phyloP scores from a whole-genome alignment of 371 early-diverging fungal species.

The Mycotypha africana region DNA sequence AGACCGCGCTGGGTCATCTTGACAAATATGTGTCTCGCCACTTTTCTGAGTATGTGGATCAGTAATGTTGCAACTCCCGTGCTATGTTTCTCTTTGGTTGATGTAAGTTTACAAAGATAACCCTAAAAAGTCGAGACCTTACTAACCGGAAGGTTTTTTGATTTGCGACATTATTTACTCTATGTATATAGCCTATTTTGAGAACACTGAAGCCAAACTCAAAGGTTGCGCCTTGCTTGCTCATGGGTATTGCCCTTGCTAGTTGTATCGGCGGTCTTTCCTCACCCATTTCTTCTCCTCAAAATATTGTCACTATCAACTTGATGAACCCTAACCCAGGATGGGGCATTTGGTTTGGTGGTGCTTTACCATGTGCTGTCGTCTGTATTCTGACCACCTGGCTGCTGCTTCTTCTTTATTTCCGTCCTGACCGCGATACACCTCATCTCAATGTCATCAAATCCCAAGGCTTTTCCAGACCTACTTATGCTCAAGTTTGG shows the following conservation, averaged over 20 bases:
- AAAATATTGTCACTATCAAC: slow-evolving; percentile 84
- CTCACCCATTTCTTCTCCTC: slow-evolving; percentile 92
- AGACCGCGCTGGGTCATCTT: slow-evolving; percentile 62
- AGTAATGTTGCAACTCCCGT: slow-evolving; percentile 84
- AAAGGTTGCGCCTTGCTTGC: slow-evolving; percentile 68
- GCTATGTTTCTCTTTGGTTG: slow-evolving; percentile 67
- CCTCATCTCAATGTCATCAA: slow-evolving; percentile 45
- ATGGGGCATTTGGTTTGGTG: slow-evolving; percentile 81
- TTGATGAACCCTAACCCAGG: slow-evolving; percentile 81
- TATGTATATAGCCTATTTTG: slow-evolving; percentile 49
- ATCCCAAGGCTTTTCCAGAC: slow-evolving; percentile 51
- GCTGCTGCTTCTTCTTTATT: slow-evolving; percentile 65
- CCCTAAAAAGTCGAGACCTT: too few relatives aligned
- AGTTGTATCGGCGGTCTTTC: slow-evolving; percentile 95
- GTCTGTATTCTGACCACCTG: slow-evolving; percentile 71
- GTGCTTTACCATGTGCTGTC: slow-evolving; percentile 68
- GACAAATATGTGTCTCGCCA: slow-evolving; percentile 71
- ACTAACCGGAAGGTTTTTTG: too few relatives aligned
- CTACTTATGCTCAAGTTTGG: background rate
- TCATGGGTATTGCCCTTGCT: slow-evolving; percentile 94
- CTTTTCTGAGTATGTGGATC: slow-evolving; percentile 77
- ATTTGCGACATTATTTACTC: background rate
- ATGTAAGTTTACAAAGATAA: too few relatives aligned
- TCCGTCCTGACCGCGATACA: slow-evolving; percentile 51
- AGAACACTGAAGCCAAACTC: slow-evolving; percentile 59